phyloP scores from a whole-genome alignment of 192 early-diverging fungal species.

The Backusella morwellensis region DNA sequence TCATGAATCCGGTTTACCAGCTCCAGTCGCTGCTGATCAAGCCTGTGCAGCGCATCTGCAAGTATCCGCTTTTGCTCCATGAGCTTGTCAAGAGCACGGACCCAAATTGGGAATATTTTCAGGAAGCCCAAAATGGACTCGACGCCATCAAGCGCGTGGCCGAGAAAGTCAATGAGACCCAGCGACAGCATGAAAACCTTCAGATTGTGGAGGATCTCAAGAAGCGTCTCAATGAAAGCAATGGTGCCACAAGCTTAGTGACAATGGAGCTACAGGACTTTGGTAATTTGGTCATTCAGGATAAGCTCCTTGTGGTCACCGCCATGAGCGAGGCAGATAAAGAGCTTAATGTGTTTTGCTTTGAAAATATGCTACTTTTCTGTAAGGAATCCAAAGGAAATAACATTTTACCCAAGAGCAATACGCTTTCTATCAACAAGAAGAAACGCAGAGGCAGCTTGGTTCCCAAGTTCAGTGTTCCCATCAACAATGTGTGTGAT shows the following conservation, averaged over 20 bases:
- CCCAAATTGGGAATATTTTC: conserved; percentile 41
- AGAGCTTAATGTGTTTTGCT: conserved; percentile 84
- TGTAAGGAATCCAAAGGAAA: conserved; percentile 80
- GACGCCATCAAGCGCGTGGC: conserved; percentile 81
- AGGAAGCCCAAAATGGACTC: conserved; percentile 72
- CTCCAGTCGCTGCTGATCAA: conserved; percentile 92
- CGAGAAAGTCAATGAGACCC: conserved; percentile 86
- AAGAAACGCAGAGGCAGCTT: conserved; percentile 46
- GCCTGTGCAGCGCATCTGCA: conserved; percentile 95
- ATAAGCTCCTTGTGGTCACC: conserved; percentile 48
- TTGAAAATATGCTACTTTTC: conserved; percentile 88
- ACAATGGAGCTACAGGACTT: conserved; percentile 75
- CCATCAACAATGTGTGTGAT: neutral
- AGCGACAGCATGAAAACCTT: conserved; percentile 85
- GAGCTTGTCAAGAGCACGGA: conserved; percentile 67
- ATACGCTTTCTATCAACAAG: conserved; percentile 37
- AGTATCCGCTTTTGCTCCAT: conserved; percentile 89
- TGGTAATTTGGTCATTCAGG: conserved; percentile 71
- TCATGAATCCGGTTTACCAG: conserved; percentile 82
- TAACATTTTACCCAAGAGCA: conserved; percentile 26
- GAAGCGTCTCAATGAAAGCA: conserved; percentile 79
- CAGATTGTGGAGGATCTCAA: conserved; percentile 77
- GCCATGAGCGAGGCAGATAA: conserved; percentile 63
- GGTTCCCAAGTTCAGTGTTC: conserved; percentile 60
- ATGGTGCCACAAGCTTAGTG: conserved; percentile 51